Conservation (phyloP, 257 asterid species). For the Coffea canephora region DNA sequence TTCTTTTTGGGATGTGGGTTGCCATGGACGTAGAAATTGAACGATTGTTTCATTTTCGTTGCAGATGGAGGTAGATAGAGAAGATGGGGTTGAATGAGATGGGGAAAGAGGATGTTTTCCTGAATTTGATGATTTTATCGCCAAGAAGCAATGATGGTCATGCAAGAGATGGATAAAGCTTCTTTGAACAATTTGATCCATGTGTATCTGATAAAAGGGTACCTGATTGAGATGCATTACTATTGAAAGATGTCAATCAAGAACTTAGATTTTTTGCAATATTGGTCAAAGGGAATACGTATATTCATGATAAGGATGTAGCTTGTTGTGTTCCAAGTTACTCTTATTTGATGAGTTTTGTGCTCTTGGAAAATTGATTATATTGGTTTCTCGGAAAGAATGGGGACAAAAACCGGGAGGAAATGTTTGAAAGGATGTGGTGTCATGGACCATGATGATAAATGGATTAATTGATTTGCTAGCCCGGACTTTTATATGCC, state of each 20-base stretch:
- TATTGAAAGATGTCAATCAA: conserved; percentile 8
- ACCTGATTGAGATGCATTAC: conserved; percentile 15
- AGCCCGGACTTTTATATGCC: conserved; percentile 5
- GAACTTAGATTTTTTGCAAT: not conserved
- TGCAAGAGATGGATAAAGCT: conserved; percentile 11
- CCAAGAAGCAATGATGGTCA: not conserved
- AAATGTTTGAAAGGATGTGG: conserved; percentile 20
- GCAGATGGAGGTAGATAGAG: not conserved
- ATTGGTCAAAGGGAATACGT: not conserved
- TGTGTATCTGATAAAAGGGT: conserved; percentile 14
- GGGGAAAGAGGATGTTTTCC: not conserved
- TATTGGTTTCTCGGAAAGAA: conserved; percentile 16
- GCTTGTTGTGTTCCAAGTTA: conserved; percentile 8
- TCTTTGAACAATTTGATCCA: conserved; percentile 21
- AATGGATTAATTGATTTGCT: conserved; percentile 8
- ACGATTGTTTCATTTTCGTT: not conserved
- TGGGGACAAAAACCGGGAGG: conserved; percentile 11
- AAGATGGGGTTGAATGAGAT: not conserved
- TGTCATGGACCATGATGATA: conserved; percentile 28
- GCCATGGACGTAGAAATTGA: not conserved
- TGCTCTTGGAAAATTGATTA: conserved; percentile 9
- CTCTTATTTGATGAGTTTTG: conserved; percentile 10
- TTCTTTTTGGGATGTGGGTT: not conserved
- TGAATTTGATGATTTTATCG: not conserved
- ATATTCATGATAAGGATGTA: conserved; percentile 1